Base-by-base conservation (phyloP, 331 rosid species). In the Erythrophleum ivorense region DNA sequence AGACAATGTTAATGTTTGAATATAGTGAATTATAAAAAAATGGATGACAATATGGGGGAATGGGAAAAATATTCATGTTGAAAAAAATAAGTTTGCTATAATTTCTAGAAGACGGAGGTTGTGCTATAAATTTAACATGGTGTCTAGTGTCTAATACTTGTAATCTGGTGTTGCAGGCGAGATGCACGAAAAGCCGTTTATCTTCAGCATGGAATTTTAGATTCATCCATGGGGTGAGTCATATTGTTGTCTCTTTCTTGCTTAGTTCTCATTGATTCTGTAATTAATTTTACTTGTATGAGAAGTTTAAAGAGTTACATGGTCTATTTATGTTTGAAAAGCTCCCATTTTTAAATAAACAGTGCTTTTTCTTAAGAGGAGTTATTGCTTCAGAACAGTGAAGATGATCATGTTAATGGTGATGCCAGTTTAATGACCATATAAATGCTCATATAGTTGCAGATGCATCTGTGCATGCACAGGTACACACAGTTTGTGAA, bases 151-250 rank as follows among this genome's bases (percentile, higher is more conserved):
- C 76, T 78, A 85, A 88, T 81, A 21, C 71, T 62, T 76, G 43
- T 69, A 75, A 65, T 81, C 73, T 86, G 86, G 84, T 82, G 48
- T 88, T 71, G 74, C 97, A 95, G 98, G 88, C 98, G 97, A 54
- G 96, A 95, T 83, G 88, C 98, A 67, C 86, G 87, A 49, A 93
- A 91, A 86, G 98, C 90, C 71, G 93, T 91, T 85, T 95, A 89
- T 84, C 93, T 95, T 71, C 98, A 95, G 86, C 98, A 95, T 89
- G 98, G 98, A 74, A 73, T 91, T 79, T 84, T 95, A 3, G 98
- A 95, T 81, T 90, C 98, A 58, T 95, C 98, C 21, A 91, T 95
- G 98, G 98, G 98, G 98, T 95, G 84, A 89, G 97, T 82, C 70
- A 36, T 78, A 34, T 24, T 66, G 68, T 43, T 65, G 69, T 63